Percentiles rank a stretch among this genome's conserved stretches.
phyloP scores from a whole-genome alignment of 139 green algal genomes.

The Tetradesmus obliquus region DNA sequence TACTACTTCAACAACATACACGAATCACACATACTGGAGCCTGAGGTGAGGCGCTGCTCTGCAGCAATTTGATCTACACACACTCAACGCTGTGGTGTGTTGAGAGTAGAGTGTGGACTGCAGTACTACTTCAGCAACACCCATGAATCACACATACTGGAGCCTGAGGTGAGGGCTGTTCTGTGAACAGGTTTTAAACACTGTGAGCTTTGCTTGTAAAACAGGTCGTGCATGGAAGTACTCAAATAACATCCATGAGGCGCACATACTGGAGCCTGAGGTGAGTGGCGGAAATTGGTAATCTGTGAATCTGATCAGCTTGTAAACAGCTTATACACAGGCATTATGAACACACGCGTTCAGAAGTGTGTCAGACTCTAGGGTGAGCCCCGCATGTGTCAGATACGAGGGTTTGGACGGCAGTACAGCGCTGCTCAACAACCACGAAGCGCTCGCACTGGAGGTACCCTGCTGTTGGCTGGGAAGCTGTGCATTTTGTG shows the following conservation, averaged over 20 bases:
- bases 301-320: background rate
- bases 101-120: background rate
- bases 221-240: too few relatives aligned
- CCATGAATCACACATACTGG: background rate
- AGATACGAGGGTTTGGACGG: background rate
- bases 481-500: too few relatives aligned
- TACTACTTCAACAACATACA: slow-evolving; percentile 71
- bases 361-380: background rate
- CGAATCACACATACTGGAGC: background rate
- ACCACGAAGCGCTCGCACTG: background rate
- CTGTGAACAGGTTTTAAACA: too few relatives aligned
- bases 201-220: too few relatives aligned
- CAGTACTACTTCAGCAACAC: slow-evolving; percentile 76
- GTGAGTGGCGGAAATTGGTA: background rate
- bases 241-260: slow-evolving; percentile 5
- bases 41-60: background rate
- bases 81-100: too few relatives aligned
- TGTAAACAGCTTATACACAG: background rate
- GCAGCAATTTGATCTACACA: too few relatives aligned
- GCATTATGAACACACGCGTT: background rate
- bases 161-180: background rate
- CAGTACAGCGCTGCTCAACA: background rate
- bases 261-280: background rate
- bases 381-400: background rate
- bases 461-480: background rate